Conservation (phyloP, 2,329 filamentous ascomycete genomes). For the Beauveria asiatica region DNA sequence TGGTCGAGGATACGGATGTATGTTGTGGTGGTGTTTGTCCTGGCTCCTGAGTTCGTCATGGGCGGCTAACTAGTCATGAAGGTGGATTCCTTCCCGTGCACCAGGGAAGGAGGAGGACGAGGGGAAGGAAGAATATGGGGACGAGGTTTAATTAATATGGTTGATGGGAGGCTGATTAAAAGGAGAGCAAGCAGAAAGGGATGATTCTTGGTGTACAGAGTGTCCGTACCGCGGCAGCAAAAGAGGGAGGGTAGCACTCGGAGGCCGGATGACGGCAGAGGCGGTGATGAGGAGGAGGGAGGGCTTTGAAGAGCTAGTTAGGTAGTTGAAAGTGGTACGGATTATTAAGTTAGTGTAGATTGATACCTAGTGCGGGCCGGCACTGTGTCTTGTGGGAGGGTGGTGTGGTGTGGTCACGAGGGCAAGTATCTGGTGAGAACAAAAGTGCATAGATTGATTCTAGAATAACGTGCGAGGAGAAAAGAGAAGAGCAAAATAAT, state of each 20-base stretch:
- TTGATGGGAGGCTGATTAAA: too few species aligned
- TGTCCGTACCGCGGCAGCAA: neutral
- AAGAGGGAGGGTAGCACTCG: slow-evolving; percentile 2
- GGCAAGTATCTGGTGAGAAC: neutral
- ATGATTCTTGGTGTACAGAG: neutral
- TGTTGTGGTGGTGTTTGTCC: neutral
- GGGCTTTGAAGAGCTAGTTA: neutral
- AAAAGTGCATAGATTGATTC: neutral
- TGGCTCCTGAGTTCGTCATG: neutral
- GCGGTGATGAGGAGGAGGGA: neutral
- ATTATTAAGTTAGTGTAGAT: neutral
- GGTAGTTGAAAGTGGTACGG: too few species aligned
- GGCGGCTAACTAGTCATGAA: neutral
- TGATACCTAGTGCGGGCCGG: neutral
- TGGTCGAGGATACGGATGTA: neutral
- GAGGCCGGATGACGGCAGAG: slow-evolving; percentile 9
- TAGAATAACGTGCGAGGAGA: neutral
- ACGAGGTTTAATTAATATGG: neutral
- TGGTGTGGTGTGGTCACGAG: neutral
- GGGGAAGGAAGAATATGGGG: neutral
- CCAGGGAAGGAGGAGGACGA: neutral
- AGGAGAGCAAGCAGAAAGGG: neutral
- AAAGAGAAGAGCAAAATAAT: too few species aligned
- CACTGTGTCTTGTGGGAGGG: neutral
- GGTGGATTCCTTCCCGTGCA: neutral